A percentile compares a stretch with the other conserved stretches of the same genome.
These are phyloP conservation scores for Stemphylium beticola DNA, from an alignment of 2,329 filamentous ascomycete species.

Conservation along the genomic window DNA sequence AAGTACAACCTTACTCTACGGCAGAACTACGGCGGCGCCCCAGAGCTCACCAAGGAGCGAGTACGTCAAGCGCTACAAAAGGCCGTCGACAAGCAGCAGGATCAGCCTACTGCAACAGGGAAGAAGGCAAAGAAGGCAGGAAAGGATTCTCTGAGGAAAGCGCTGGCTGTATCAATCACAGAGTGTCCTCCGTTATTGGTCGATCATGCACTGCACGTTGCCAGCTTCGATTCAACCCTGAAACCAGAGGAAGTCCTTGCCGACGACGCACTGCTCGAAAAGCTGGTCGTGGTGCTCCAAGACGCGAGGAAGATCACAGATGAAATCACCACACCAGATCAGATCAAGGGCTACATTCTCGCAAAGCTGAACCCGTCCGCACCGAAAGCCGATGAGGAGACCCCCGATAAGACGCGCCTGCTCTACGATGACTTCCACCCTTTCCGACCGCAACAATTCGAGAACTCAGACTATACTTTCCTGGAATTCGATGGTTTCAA, in stretches of 20 bases:
- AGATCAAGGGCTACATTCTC: constrained; percentile 84
- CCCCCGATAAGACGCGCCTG: constrained; percentile 56
- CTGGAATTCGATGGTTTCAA: constrained; percentile 86
- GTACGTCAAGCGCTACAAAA: constrained; percentile 72
- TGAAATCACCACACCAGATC: constrained; percentile 69
- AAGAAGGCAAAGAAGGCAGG: constrained; percentile 77
- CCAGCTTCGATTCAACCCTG: constrained; percentile 70
- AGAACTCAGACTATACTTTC: constrained; percentile 69
- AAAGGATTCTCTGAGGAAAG: constrained; percentile 77
- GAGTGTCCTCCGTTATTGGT: constrained; percentile 88
- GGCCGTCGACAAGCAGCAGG: constrained; percentile 65
- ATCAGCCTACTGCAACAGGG: constrained; percentile 54
- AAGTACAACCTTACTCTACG: constrained; percentile 81
- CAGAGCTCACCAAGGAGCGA: constrained; percentile 75
- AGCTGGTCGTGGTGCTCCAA: constrained; percentile 70
- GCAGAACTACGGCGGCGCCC: constrained; percentile 81
- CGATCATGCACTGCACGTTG: constrained; percentile 79
- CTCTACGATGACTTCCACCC: constrained; percentile 97
- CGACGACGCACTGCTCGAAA: constrained; percentile 67
- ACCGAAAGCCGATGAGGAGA: constrained; percentile 47
- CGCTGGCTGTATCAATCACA: constrained; percentile 81
- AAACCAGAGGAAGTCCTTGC: constrained; percentile 74
- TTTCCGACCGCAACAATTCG: constrained; percentile 82
- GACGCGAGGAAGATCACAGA: constrained; percentile 74
- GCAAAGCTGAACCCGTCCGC: constrained; percentile 63